These are phyloP conservation scores for Brassica carinata DNA, from an alignment of 345 rosid species.

Conservation along the genomic window DNA sequence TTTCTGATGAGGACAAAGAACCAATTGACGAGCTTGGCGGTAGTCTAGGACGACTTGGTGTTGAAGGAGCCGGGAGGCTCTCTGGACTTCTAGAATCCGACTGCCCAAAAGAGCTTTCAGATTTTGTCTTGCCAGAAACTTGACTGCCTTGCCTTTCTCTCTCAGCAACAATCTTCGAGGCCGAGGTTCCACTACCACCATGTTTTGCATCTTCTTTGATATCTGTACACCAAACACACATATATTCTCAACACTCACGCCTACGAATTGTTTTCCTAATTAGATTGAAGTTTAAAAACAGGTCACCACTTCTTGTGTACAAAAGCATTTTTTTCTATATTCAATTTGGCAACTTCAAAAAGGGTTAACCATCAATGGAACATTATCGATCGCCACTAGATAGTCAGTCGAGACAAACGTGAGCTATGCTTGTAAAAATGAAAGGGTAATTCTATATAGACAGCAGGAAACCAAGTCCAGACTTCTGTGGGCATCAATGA, in stretches of 20 bases:
- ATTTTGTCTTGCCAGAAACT: slow-evolving; percentile 43
- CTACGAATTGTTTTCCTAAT: slow-evolving; percentile 8
- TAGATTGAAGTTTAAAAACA: not conserved
- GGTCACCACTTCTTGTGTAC: slow-evolving; percentile 8
- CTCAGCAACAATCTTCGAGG: slow-evolving; percentile 47
- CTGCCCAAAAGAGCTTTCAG: slow-evolving; percentile 50
- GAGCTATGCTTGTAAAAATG: slow-evolving; percentile 3
- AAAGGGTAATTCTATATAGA: not conserved
- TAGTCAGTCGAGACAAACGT: slow-evolving; percentile 1
- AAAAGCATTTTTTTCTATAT: slow-evolving; percentile 12
- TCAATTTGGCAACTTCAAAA: slow-evolving; percentile 11
- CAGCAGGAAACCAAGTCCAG: slow-evolving; percentile 5
- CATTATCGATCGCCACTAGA: not conserved
- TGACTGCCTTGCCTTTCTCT: slow-evolving; percentile 52
- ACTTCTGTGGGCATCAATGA: slow-evolving; percentile 2
- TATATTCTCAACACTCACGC: not conserved
- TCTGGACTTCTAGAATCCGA: slow-evolving; percentile 71
- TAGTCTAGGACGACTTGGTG: slow-evolving; percentile 57
- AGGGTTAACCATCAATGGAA: slow-evolving; percentile 3
- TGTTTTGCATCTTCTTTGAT: slow-evolving; percentile 39
- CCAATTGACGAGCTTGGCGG: slow-evolving; percentile 88
- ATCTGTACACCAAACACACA: not conserved
- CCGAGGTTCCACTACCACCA: slow-evolving; percentile 40
- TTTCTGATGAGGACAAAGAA: slow-evolving; percentile 69
- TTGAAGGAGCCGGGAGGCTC: slow-evolving; percentile 39